Evolutionary conservation across 345 rosid species (phyloP).

Genomic region (Melastoma malabathricum): DNA sequence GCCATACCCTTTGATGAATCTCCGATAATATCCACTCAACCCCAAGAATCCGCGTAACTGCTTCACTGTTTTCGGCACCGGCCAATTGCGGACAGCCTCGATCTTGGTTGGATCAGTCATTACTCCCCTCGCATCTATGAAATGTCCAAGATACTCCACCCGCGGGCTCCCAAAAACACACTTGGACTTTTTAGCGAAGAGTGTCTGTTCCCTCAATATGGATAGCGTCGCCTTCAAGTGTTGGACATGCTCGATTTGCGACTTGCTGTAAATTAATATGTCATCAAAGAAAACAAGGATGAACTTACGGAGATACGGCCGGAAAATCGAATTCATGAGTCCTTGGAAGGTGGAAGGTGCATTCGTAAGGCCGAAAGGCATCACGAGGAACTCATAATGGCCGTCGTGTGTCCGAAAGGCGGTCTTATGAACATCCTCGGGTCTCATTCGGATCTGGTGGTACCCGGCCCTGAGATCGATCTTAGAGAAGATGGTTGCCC

Average conservation of each 20-base stretch:
- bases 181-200: conserved; percentile 1
- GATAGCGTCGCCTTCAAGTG: neutral
- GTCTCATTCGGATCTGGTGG: neutral
- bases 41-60: neutral
- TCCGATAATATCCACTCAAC: neutral
- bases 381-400: no score
- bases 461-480: neutral
- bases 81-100: conserved; percentile 1
- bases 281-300: conserved; percentile 2
- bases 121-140: neutral
- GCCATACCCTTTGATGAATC: neutral
- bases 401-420: neutral
- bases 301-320: neutral
- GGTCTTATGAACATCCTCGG: neutral
- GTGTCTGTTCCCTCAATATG: neutral
- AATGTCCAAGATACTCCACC: conserved; percentile 1
- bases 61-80: neutral
- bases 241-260: neutral
- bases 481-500: neutral
- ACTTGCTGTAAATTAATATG: neutral
- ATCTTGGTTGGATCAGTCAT: neutral
- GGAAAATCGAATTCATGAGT: conserved; percentile 1
- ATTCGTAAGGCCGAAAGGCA: neutral
- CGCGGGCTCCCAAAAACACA: neutral
- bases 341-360: conserved; percentile 1